A percentile compares a stretch with the other conserved stretches of the same genome.
phyloP scores from a whole-genome alignment of 2,329 filamentous ascomycete genomes.

The Fusarium luffae region DNA sequence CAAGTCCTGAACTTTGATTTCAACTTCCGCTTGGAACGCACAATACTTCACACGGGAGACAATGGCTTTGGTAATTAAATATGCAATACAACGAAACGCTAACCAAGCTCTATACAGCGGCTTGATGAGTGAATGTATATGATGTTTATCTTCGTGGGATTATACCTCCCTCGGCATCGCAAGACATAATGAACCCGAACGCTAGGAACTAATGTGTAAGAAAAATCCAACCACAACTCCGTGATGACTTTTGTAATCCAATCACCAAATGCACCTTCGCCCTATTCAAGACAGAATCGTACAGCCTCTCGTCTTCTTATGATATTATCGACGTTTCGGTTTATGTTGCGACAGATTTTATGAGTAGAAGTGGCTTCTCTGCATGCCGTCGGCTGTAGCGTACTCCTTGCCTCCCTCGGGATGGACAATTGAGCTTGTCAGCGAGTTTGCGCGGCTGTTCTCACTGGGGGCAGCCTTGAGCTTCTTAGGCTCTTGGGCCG shows the following conservation, averaged over 20 bases:
- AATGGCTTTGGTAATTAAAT: not conserved
- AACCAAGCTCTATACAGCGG: not conserved
- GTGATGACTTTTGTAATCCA: slow-evolving; percentile 43
- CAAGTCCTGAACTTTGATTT: not conserved
- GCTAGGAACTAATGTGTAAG: slow-evolving; percentile 42
- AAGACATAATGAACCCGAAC: slow-evolving; percentile 35
- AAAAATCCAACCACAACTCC: slow-evolving; percentile 41
- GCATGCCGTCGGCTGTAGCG: slow-evolving; percentile 65
- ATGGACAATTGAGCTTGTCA: slow-evolving; percentile 58
- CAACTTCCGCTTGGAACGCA: not conserved
- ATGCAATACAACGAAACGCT: not conserved
- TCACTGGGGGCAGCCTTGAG: slow-evolving; percentile 64
- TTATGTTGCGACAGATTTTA: slow-evolving; percentile 45
- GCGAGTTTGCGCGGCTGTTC: slow-evolving; percentile 59
- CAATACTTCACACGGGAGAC: not conserved
- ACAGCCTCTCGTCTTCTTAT: slow-evolving; percentile 30
- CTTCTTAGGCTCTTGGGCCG: slow-evolving; percentile 62
- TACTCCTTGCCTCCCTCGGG: slow-evolving; percentile 61
- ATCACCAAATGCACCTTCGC: slow-evolving; percentile 40
- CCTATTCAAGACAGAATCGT: slow-evolving; percentile 34
- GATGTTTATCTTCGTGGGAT: slow-evolving; percentile 16
- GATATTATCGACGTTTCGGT: slow-evolving; percentile 11
- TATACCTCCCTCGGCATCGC: slow-evolving; percentile 16
- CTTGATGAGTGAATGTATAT: slow-evolving; percentile 30
- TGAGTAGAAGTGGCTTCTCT: slow-evolving; percentile 69